A percentile compares a stretch with the other conserved stretches of the same genome.
phyloP scores from a whole-genome alignment of 148 eudicot genomes.

The Chenopodium quinoa region DNA sequence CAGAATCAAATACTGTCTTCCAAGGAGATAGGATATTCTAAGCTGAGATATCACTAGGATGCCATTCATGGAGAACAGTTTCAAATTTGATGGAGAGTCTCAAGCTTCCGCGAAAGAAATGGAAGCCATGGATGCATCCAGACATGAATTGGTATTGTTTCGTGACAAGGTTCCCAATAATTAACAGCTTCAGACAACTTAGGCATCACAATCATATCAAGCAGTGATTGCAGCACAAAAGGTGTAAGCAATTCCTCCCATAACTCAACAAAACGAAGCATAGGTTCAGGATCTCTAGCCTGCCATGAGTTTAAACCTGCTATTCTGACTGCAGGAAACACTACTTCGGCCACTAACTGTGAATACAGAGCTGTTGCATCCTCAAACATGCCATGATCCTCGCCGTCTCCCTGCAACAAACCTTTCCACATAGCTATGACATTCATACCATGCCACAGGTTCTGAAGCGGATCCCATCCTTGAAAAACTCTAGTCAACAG shows the following conservation, averaged over 20 bases:
- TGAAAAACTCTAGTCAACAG: slow-evolving; percentile 71
- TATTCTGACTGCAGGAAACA: slow-evolving; percentile 89
- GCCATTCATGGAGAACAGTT: slow-evolving; percentile 78
- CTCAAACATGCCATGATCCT: slow-evolving; percentile 44
- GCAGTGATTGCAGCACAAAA: slow-evolving; percentile 52
- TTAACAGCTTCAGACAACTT: slow-evolving; percentile 74
- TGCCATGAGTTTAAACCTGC: slow-evolving; percentile 84
- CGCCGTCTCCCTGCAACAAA: slow-evolving; percentile 56
- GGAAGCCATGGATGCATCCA: slow-evolving; percentile 98
- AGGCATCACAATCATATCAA: slow-evolving; percentile 70
- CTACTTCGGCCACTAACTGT: slow-evolving; percentile 76
- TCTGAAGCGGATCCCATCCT: slow-evolving; percentile 84
- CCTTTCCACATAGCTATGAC: slow-evolving; percentile 58
- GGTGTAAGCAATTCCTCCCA: slow-evolving; percentile 80
- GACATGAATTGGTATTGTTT: slow-evolving; percentile 79
- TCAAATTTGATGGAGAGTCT: slow-evolving; percentile 55
- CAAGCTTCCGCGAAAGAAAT: slow-evolving; percentile 62
- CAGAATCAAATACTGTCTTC: slow-evolving; percentile 75
- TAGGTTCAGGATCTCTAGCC: slow-evolving; percentile 86
- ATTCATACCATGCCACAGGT: slow-evolving; percentile 61
- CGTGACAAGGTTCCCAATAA: slow-evolving; percentile 75
- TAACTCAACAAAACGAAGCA: slow-evolving; percentile 65
- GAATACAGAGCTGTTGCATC: slow-evolving; percentile 54
- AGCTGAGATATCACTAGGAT: slow-evolving; percentile 77
- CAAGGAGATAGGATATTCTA: slow-evolving; percentile 68